Conservation (phyloP, 495 filamentous ascomycete species). For the Penicillium herquei region DNA sequence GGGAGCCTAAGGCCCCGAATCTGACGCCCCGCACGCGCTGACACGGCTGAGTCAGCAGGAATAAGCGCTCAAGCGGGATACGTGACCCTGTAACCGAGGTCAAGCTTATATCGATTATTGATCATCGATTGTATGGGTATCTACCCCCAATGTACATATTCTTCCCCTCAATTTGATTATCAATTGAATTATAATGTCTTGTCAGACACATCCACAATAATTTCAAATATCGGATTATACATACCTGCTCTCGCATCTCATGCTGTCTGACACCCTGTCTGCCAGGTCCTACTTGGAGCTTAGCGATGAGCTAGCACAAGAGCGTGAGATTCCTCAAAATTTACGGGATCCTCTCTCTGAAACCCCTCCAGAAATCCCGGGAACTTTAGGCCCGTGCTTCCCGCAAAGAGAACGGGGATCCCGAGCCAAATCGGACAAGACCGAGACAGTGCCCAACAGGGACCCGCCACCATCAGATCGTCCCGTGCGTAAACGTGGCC, state of each 20-base stretch:
- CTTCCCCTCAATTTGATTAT: neutral
- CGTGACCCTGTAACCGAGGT: neutral
- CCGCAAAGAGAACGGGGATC: neutral
- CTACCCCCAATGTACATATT: too few species aligned
- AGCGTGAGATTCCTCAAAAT: neutral
- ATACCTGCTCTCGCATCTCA: neutral
- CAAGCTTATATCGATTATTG: neutral
- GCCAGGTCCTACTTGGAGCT: slow-evolving; percentile 22
- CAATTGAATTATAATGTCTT: neutral
- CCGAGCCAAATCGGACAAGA: slow-evolving; percentile 11
- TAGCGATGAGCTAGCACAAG: neutral
- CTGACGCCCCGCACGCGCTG: too few species aligned
- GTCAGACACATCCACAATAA: neutral
- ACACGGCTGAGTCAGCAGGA: too few species aligned
- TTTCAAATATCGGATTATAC: neutral
- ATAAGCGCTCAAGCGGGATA: too few species aligned
- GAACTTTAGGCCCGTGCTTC: slow-evolving; percentile 10
- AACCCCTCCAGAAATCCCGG: neutral
- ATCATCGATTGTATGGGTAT: neutral
- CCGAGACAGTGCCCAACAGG: slow-evolving; percentile 5
- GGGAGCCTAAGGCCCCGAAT: too few species aligned
- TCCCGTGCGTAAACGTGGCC: slow-evolving; percentile 25
- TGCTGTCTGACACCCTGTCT: slow-evolving; percentile 10
- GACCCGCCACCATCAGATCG: slow-evolving; percentile 11
- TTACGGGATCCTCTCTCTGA: neutral